Percentiles rank a stretch among this genome's conserved stretches.
Evolutionary conservation across 1,139 yeast species (phyloP).

Genomic region (Suhomyces atakaporum): DNA sequence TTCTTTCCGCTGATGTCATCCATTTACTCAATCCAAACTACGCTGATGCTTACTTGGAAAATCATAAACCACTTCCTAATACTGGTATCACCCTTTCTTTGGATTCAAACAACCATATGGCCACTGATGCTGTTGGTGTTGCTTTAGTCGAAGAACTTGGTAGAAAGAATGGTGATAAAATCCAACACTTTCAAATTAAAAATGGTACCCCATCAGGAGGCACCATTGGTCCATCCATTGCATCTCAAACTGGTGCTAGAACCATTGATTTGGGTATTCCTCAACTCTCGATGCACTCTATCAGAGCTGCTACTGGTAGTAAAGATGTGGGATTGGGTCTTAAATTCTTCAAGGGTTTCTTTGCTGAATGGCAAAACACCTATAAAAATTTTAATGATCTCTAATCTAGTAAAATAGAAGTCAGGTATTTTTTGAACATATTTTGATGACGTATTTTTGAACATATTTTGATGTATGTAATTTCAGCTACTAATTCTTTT

Average conservation of each 20-base stretch:
- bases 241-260: constrained; percentile 70
- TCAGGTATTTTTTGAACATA: too few species aligned
- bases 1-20: constrained; percentile 67
- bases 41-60: constrained; percentile 59
- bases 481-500: too few species aligned
- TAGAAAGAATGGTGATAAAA: constrained; percentile 53
- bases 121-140: constrained; percentile 72
- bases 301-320: constrained; percentile 72
- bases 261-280: constrained; percentile 79
- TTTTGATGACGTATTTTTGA: too few species aligned
- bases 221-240: constrained; percentile 73
- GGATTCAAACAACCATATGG: constrained; percentile 80
- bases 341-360: constrained; percentile 65
- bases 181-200: constrained; percentile 72
- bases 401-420: too few species aligned
- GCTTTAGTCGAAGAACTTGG: constrained; percentile 70
- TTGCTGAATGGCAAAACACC: constrained; percentile 56
- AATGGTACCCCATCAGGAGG: constrained; percentile 78
- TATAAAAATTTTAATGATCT: constrained; percentile 47
- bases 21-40: constrained; percentile 69
- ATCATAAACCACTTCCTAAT: constrained; percentile 79
- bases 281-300: constrained; percentile 79
- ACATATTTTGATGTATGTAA: too few species aligned
- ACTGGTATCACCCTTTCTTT: constrained; percentile 69
- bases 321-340: constrained; percentile 69